phyloP scores from a whole-genome alignment of 2,329 filamentous ascomycete genomes.

The Teratosphaeria destructans region DNA sequence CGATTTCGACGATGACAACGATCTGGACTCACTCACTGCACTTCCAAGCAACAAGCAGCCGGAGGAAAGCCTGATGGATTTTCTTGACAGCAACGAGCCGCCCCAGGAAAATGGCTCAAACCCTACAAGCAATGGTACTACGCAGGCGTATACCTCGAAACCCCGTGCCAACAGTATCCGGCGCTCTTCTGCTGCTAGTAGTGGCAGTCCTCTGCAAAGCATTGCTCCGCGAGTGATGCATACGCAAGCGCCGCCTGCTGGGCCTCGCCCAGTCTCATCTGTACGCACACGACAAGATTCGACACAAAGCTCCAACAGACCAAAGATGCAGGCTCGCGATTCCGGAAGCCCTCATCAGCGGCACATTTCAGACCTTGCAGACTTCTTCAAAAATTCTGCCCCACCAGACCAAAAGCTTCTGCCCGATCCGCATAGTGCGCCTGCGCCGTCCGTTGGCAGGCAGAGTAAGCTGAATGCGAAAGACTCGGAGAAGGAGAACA shows the following conservation, averaged over 20 bases:
- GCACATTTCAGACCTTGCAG: constrained; percentile 7
- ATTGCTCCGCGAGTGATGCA: not conserved
- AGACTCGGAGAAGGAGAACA: constrained; percentile 4
- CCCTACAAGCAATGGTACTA: constrained; percentile 3
- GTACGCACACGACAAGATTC: not conserved
- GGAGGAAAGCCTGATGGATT: constrained; percentile 63
- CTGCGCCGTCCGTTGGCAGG: constrained; percentile 9
- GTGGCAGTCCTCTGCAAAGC: not conserved
- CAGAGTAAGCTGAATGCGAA: constrained; percentile 9
- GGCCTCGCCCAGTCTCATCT: constrained; percentile 1
- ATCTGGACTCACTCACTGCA: constrained; percentile 43
- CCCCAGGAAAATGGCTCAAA: constrained; percentile 29
- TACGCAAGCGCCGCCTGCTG: constrained; percentile 1
- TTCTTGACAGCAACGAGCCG: constrained; percentile 59
- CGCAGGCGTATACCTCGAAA: not conserved
- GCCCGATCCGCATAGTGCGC: constrained; percentile 7
- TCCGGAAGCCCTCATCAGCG: not conserved
- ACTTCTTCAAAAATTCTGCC: constrained; percentile 31
- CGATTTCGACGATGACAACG: constrained; percentile 49
- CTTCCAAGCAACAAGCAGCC: constrained; percentile 32
- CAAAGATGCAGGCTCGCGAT: constrained; percentile 3
- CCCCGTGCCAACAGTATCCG: constrained; percentile 1
- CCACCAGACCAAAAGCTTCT: constrained; percentile 15
- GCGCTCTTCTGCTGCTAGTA: not conserved
- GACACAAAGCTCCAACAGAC: not conserved